Evolutionary conservation across 1,284 basidiomycete species (phyloP), one percentile per base, ranked within the genome.

Genomic region (Volvariella volvacea): DNA sequence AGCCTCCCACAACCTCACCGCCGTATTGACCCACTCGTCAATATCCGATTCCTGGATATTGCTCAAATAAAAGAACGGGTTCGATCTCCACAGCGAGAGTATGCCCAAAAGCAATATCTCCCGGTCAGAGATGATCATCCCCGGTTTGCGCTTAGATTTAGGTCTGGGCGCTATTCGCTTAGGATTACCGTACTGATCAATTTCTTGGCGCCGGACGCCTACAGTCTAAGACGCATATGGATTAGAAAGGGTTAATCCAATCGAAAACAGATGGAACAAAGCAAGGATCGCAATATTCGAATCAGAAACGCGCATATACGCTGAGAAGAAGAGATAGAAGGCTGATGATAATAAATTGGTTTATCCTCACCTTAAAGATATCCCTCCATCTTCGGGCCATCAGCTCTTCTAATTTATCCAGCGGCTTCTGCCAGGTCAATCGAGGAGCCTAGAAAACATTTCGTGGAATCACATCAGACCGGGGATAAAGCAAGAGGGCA

Each of bases 51-150:
- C 48, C 2, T 44, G 53, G 8, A 64, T 54, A 2, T 56, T 55
- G 12, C 58, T 62, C 42, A 75, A 59, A 48, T 74, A 78, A 61
- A 83, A 83, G 25, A 63, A 54, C 1, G 74, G 65, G 43, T 74
- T 70, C 2, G 71, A 60, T n/a, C 83, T 74, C 76, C 80, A 87
- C 12, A 89, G 62, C 0, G 82, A 71, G 6, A 87, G 62, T 15
- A 86, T 70, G 1, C 75, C 75, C 3, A 88, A 66, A 12, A 86
- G 64, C 7, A 89, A 64, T 8, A 86, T 65, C 48, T 88, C 85
- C 30, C 73, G 68, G 50, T 88, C 84, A 0, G 71, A 63, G 3
- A 87, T 62, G 2, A 76, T 74, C 56, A 84, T 78, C 0, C 74
- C 66, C 3, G 69, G 69, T 1, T 50, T 70, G 2, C 76, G 72